phyloP scores from a whole-genome alignment of 176 grass and related monocot species.

The maize (Zea mays) region DNA sequence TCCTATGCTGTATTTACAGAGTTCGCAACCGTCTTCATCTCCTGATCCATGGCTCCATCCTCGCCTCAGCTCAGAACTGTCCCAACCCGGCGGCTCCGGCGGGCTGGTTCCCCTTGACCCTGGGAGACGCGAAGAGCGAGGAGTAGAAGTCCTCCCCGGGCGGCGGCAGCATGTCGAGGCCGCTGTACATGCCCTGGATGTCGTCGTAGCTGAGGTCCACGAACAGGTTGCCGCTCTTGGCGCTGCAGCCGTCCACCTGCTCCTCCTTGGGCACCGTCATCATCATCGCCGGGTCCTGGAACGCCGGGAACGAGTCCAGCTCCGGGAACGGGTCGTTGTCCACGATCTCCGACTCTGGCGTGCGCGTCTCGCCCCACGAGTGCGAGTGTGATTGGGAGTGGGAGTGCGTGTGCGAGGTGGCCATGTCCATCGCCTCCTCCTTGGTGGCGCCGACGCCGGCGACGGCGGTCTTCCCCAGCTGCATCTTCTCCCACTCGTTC shows the following conservation, averaged over 20 bases:
- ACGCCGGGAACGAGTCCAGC: constrained; percentile 44
- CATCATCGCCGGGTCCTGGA: constrained; percentile 42
- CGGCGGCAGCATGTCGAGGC: constrained; percentile 50
- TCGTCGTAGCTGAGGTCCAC: constrained; percentile 63
- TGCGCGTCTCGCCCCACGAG: constrained; percentile 65
- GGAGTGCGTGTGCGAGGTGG: constrained; percentile 15
- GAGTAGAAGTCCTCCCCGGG: constrained; percentile 46
- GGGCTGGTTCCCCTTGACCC: constrained; percentile 19
- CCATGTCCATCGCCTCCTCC: no score
- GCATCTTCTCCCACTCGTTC: constrained; percentile 84
- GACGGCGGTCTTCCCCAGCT: background rate
- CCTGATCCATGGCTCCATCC: background rate
- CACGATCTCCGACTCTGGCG: constrained; percentile 61
- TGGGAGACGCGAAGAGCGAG: constrained; percentile 50
- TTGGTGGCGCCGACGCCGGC: no score
- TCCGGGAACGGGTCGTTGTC: constrained; percentile 57
- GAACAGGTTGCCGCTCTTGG: constrained; percentile 42
- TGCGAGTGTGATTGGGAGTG: constrained; percentile 41
- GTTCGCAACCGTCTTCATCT: background rate
- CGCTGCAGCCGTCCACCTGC: no score
- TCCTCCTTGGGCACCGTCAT: background rate
- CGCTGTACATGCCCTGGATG: constrained; percentile 60
- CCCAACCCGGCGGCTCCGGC: constrained; percentile 27
- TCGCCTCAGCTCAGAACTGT: constrained; percentile 32
- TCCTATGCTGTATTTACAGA: constrained; percentile 48